Percentiles rank a stretch among this genome's conserved stretches.
These are phyloP conservation scores for Tulasnella sp. DNA, from an alignment of 768 basidiomycete species.

Conservation along the genomic window DNA sequence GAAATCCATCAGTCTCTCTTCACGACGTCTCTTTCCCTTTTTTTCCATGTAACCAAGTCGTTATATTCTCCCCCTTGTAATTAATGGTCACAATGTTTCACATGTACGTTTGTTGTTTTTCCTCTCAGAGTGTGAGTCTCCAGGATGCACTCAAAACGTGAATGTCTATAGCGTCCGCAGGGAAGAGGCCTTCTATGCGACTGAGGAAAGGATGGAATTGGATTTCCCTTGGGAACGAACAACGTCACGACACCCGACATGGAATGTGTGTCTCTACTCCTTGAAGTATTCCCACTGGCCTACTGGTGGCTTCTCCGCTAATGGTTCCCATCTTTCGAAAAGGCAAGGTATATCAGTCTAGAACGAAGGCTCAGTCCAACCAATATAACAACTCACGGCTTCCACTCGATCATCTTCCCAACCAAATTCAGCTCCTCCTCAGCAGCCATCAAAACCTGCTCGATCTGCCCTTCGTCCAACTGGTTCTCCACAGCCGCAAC, in stretches of 20 bases:
- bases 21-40: background rate
- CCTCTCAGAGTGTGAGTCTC: background rate
- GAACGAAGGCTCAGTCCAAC: slow-evolving; percentile 5
- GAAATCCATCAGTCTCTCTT: background rate
- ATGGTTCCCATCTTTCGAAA: slow-evolving; percentile 68
- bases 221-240: background rate
- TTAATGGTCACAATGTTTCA: slow-evolving; percentile 1
- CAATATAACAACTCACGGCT: slow-evolving; percentile 60
- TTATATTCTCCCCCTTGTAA: background rate
- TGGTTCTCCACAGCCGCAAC: slow-evolving; percentile 60
- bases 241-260: background rate
- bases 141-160: background rate
- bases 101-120: background rate
- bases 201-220: background rate
- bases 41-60: background rate
- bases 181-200: background rate
- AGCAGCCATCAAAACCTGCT: slow-evolving; percentile 76
- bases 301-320: slow-evolving; percentile 69
- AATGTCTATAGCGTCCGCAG: background rate
- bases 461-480: slow-evolving; percentile 78
- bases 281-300: slow-evolving; percentile 82
- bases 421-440: slow-evolving; percentile 71
- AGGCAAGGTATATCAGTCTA: slow-evolving; percentile 5
- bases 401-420: slow-evolving; percentile 87
- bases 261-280: background rate